phyloP scores from a whole-genome alignment of 2,329 filamentous ascomycete genomes.

The Pseudogymnoascus sp. region DNA sequence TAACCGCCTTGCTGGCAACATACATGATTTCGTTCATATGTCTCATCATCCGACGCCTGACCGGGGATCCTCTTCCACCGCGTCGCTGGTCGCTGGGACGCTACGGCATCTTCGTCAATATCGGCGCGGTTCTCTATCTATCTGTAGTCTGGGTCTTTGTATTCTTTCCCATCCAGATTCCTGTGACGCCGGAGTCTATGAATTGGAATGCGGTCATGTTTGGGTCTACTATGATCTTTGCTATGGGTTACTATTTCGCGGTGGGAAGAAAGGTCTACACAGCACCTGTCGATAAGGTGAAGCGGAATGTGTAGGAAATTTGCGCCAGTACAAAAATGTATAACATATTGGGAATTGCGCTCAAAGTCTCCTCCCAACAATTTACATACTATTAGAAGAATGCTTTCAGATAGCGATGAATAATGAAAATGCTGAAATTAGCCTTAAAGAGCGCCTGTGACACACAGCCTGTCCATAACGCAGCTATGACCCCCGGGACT shows the following conservation, averaged over 20 bases:
- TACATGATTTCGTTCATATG: conserved; percentile 40
- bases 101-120: conserved; percentile 35
- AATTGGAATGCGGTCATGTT: conserved; percentile 32
- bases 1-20: conserved; percentile 40
- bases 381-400: neutral
- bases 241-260: conserved; percentile 24
- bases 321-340: conserved; percentile 4
- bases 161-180: conserved; percentile 36
- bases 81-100: conserved; percentile 36
- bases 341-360: neutral
- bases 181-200: conserved; percentile 34
- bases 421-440: neutral
- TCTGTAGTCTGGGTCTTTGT: conserved; percentile 38
- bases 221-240: conserved; percentile 16
- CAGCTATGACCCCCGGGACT: neutral
- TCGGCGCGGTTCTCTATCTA: conserved; percentile 36
- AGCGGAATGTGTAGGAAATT: neutral
- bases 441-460: neutral
- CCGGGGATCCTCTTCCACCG: conserved; percentile 31
- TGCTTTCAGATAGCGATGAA: neutral
- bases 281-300: conserved; percentile 17
- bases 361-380: neutral
- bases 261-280: conserved; percentile 29
- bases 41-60: conserved; percentile 35
- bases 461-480: neutral